phyloP scores from a whole-genome alignment of 1,284 basidiomycete genomes.

The Taiwanofungus camphoratus region DNA sequence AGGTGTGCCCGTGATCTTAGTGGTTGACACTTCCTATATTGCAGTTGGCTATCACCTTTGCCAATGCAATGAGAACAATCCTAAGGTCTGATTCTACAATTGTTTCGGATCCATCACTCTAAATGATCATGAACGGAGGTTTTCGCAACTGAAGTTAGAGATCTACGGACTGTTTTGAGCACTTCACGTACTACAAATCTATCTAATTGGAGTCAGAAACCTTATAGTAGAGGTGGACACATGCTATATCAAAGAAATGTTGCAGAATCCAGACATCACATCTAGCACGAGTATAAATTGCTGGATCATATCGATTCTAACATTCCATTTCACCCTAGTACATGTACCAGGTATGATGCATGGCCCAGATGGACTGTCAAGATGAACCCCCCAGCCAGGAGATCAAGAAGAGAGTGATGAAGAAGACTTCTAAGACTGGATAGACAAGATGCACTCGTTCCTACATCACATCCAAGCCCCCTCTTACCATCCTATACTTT shows the following conservation, averaged over 20 bases:
- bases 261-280: constrained; percentile 25
- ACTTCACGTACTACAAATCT: constrained; percentile 23
- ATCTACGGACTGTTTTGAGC: constrained; percentile 33
- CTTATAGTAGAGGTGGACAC: constrained; percentile 32
- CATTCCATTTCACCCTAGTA: constrained; percentile 28
- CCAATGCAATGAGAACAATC: constrained; percentile 21
- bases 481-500: neutral
- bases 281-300: constrained; percentile 31
- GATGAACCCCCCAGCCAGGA: constrained; percentile 15
- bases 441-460: constrained; percentile 1
- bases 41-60: constrained; percentile 28
- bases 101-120: constrained; percentile 29
- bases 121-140: constrained; percentile 30
- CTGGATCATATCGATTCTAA: constrained; percentile 33
- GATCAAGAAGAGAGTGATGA: constrained; percentile 6
- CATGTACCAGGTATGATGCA: constrained; percentile 23
- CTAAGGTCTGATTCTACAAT: constrained; percentile 5
- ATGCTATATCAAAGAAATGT: constrained; percentile 18
- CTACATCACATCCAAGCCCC: neutral
- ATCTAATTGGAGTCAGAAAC: constrained; percentile 31
- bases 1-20: constrained; percentile 27
- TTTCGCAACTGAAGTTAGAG: constrained; percentile 37
- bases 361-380: constrained; percentile 31
- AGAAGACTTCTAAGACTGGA: constrained; percentile 1
- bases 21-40: constrained; percentile 29